Conservation (phyloP, 768 basidiomycete genomes). For the Amanita thiersii region DNA sequence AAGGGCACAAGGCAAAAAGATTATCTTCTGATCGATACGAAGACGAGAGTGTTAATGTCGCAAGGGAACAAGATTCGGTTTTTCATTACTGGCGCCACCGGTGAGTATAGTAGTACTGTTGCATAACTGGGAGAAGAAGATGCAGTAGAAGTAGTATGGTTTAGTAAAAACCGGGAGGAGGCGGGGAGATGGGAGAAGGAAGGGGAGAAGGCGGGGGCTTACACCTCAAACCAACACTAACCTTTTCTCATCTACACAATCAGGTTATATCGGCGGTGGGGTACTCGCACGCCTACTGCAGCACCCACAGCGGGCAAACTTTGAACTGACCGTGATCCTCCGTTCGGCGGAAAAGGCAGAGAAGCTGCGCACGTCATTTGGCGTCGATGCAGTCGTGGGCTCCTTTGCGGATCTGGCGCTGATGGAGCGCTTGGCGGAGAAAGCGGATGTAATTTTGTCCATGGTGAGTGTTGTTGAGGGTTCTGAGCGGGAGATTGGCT, state of each 20-base stretch:
- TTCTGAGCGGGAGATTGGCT: background rate
- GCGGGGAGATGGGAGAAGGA: no score
- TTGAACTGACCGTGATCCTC: conserved; percentile 38
- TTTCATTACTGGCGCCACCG: conserved; percentile 38
- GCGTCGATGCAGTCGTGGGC: conserved; percentile 31
- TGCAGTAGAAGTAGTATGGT: no score
- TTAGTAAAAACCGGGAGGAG: no score
- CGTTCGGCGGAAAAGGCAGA: conserved; percentile 32
- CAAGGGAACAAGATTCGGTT: conserved; percentile 14
- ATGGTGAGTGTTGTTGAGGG: conserved; percentile 21
- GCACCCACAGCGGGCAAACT: conserved; percentile 31
- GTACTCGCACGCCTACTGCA: conserved; percentile 38
- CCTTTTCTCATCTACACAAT: conserved; percentile 1
- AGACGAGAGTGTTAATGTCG: no score
- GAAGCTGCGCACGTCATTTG: conserved; percentile 21
- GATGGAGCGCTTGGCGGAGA: conserved; percentile 28
- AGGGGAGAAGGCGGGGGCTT: no score
- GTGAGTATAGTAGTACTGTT: conserved; percentile 21
- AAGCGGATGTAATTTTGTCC: conserved; percentile 38
- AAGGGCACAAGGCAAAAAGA: no score
- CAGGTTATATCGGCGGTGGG: conserved; percentile 52
- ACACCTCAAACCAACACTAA: background rate
- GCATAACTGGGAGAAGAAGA: no score
- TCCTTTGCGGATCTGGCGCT: conserved; percentile 29
- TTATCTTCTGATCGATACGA: no score